Base-by-base conservation (phyloP, 2,329 filamentous ascomycete species). In the Ophiostoma perfectum region DNA sequence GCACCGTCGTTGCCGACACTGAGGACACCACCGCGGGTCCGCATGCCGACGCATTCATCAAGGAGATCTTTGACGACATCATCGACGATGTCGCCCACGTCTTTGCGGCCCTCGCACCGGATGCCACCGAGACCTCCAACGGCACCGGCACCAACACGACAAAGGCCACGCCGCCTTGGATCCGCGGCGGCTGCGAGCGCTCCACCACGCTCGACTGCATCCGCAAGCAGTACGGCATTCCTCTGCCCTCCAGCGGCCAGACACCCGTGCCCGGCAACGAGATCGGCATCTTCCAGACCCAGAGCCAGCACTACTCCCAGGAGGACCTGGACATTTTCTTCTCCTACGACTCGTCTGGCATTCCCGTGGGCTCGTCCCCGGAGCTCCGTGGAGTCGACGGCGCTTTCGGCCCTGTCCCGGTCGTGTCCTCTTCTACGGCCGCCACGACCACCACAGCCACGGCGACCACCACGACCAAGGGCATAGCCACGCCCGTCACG, bases 11-110 rank as follows among this genome's bases (percentile, higher is more conserved):
- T 68, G 4, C 72, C 70, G 75, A 80, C 81, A 72, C 80, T 81
- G 4, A 44, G n/a, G 60, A 67, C 18, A 45, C 66, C 4, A 36
- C 55, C 9, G 27, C 55, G 9, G 55, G 55, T 3, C 27, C 55
- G 8, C 55, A 60, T 18, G 55, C 18, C 42, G 66, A 63, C 27
- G 42, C 41, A 5, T 64, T 64, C 18, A n/a, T 64, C 42, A 81
- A 82, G n/a, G 83, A 84, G 69, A 82, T 84, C n/a, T 78, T 82
- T 38, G 55, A 60, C 64, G 80, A 78, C 9, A 81, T 84, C 64
- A 83, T 81, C 0, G 84, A 84, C 69, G 83, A 82, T 36, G 79
- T 80, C 49, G 77, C 80, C 39, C 82, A 86, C 72, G 74, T 4
- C 75, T 83, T 7, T 81, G 83, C 71, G 83, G 82, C 71, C 77